Percentiles rank a stretch among this genome's conserved stretches.
These are phyloP conservation scores for Pugionium cornutum DNA, from an alignment of 345 rosid genomes.

Conservation along the genomic window DNA sequence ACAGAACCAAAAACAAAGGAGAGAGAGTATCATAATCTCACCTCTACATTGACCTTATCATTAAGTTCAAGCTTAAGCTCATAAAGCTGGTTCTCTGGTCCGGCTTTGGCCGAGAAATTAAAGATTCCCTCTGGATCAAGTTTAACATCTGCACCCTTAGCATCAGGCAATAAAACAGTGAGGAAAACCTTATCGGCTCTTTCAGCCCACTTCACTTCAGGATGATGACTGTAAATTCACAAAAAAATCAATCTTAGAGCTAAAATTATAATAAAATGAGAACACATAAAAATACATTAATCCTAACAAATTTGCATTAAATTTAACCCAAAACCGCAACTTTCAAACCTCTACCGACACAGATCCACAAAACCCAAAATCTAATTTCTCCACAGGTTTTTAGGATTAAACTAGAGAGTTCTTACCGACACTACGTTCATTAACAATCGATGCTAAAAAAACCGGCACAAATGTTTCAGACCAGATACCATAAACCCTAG, in stretches of 20 bases:
- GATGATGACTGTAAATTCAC: constrained; percentile 62
- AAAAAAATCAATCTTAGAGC: not conserved
- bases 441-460: not conserved
- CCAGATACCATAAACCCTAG: constrained; percentile 25
- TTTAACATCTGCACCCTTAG: constrained; percentile 71
- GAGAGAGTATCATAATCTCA: constrained; percentile 25
- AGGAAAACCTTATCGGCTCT: constrained; percentile 65
- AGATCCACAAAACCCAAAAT: constrained; percentile 22
- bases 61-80: constrained; percentile 74
- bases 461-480: not conserved
- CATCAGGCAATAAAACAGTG: constrained; percentile 66
- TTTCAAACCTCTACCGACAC: not conserved
- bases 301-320: not conserved
- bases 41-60: constrained; percentile 86
- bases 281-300: not conserved
- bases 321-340: not conserved
- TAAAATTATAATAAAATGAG: not conserved
- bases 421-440: constrained; percentile 12
- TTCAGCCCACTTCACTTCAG: constrained; percentile 89
- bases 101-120: constrained; percentile 70
- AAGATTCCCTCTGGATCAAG: constrained; percentile 79
- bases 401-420: not conserved
- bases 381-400: not conserved
- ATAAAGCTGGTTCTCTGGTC: constrained; percentile 53
- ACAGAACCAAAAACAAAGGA: not conserved